Conservation (phyloP, 345 rosid genomes). For the Combretum micranthum region DNA sequence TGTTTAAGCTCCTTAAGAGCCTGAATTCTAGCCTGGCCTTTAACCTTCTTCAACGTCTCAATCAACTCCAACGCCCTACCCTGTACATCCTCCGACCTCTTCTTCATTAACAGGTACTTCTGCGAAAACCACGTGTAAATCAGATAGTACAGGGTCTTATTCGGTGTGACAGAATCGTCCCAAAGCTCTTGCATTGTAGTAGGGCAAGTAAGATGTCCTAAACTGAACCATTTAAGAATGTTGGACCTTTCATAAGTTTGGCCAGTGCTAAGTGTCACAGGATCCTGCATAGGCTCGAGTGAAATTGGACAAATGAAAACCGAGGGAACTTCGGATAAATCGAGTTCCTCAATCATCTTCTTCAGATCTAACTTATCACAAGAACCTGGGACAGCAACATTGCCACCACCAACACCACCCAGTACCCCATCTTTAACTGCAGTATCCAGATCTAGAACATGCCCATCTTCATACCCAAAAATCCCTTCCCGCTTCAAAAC, state of each 20-base stretch:
- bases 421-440: constrained; percentile 21
- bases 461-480: constrained; percentile 20
- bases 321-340: constrained; percentile 14
- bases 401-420: constrained; percentile 13
- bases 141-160: constrained; percentile 18
- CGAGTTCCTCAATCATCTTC: constrained; percentile 19
- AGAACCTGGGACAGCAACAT: constrained; percentile 1
- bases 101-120: constrained; percentile 18
- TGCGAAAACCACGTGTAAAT: constrained; percentile 19
- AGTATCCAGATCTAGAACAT: constrained; percentile 20
- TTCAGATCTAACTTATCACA: constrained; percentile 20
- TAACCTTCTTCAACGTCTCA: constrained; percentile 20
- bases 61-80: constrained; percentile 14
- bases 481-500: constrained; percentile 11
- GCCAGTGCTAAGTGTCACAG: constrained; percentile 21
- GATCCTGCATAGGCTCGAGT: constrained; percentile 23
- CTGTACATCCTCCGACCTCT: constrained; percentile 20
- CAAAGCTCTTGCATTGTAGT: constrained; percentile 24
- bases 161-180: constrained; percentile 19
- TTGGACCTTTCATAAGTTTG: constrained; percentile 20
- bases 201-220: constrained; percentile 21
- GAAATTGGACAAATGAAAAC: constrained; percentile 24
- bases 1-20: constrained; percentile 20
- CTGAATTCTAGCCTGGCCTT: constrained; percentile 18
- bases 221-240: constrained; percentile 20